phyloP scores from a whole-genome alignment of 768 basidiomycete genomes.

The Dendrothele bispora region DNA sequence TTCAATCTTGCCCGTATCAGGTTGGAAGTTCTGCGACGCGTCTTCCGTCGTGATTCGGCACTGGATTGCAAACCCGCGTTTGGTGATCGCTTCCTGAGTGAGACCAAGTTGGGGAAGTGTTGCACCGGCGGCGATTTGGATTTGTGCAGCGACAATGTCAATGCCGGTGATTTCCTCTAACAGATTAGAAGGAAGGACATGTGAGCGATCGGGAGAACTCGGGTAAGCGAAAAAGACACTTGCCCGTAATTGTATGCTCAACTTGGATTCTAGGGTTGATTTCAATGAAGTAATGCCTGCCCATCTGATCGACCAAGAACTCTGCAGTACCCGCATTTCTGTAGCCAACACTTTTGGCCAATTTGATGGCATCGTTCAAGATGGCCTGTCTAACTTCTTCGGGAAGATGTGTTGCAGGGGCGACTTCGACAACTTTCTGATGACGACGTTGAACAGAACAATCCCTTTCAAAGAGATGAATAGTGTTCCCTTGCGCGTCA shows the following conservation, averaged over 20 bases:
- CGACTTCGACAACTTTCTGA: constrained; percentile 99
- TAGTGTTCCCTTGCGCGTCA: constrained; percentile 88
- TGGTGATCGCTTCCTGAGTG: constrained; percentile 92
- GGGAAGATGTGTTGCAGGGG: constrained; percentile 91
- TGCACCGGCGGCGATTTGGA: constrained; percentile 99
- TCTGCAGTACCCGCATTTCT: constrained; percentile 98
- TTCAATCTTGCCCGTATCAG: constrained; percentile 98
- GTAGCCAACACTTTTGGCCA: constrained; percentile 92
- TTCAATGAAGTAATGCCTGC: constrained; percentile 98
- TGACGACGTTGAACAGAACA: constrained; percentile 98
- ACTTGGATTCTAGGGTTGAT: constrained; percentile 99
- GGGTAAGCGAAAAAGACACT: constrained; percentile 19
- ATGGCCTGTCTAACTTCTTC: constrained; percentile 91
- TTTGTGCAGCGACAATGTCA: constrained; percentile 98
- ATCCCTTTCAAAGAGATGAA: constrained; percentile 98
- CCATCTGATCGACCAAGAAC: constrained; percentile 96
- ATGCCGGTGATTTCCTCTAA: constrained; percentile 99
- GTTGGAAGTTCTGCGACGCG: constrained; percentile 88
- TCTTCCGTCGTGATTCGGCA: constrained; percentile 99
- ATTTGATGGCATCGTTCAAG: constrained; percentile 86
- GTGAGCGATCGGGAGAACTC: constrained; percentile 3
- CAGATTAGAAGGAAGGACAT: constrained; percentile 9
- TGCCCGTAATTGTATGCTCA: constrained; percentile 98
- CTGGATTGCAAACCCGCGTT: constrained; percentile 97
- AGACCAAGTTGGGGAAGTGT: constrained; percentile 93